phyloP scores from a whole-genome alignment of 2,329 filamentous ascomycete genomes.

The Diaporthe amygdali region DNA sequence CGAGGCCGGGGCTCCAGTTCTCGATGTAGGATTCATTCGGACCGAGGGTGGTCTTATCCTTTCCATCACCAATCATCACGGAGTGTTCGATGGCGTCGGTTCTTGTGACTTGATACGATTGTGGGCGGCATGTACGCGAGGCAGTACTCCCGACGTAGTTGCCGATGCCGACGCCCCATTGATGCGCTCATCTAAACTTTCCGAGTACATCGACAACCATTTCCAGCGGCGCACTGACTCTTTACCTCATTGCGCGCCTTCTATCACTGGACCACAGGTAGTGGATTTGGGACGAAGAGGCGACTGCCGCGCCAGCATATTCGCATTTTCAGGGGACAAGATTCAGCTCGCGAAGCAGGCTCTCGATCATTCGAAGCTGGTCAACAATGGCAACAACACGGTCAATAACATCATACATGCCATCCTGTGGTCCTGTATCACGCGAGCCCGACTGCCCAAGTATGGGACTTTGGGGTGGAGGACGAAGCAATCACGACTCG shows the following conservation, averaged over 20 bases:
- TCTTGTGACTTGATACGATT: not conserved
- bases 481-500: not conserved
- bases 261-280: not conserved
- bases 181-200: not conserved
- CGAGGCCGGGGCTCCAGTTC: not conserved
- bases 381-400: not conserved
- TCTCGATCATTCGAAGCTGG: not conserved
- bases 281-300: not conserved
- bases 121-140: not conserved
- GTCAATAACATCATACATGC: not conserved
- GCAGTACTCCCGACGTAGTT: not conserved
- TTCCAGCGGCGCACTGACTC: not conserved
- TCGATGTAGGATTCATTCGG: not conserved
- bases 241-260: not conserved
- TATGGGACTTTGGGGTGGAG: not conserved
- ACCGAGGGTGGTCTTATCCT: not conserved
- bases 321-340: not conserved
- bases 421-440: not conserved
- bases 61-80: not conserved
- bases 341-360: not conserved
- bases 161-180: not conserved
- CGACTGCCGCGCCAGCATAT: not conserved
- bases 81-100: not conserved
- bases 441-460: not conserved
- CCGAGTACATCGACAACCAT: not conserved